Percentiles rank a stretch among this genome's conserved stretches.
These are phyloP conservation scores for Lachnellula hyalina DNA, from an alignment of 2,329 filamentous ascomycete species.

Conservation along the genomic window DNA sequence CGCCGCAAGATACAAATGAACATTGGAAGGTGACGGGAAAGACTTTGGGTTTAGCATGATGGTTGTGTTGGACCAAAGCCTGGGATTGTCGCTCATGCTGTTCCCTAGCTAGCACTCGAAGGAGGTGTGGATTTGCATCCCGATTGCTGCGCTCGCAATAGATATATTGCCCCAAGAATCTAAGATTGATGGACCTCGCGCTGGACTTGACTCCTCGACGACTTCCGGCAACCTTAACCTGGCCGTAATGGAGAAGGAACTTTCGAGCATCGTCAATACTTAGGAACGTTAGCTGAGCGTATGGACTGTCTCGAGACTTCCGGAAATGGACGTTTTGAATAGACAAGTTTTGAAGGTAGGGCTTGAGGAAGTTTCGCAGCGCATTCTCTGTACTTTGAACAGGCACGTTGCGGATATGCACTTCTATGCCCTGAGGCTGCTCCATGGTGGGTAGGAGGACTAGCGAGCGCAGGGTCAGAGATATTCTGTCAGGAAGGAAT, in stretches of 20 bases:
- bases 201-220: neutral
- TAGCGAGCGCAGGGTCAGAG: too few relatives aligned
- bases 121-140: slow-evolving; percentile 19
- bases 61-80: neutral
- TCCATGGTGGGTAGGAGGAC: neutral
- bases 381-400: slow-evolving; percentile 3
- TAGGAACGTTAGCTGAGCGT: slow-evolving; percentile 43
- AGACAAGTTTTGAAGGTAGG: slow-evolving; percentile 23
- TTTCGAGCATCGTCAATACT: slow-evolving; percentile 33
- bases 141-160: slow-evolving; percentile 22
- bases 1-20: slow-evolving; percentile 36
- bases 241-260: slow-evolving; percentile 37
- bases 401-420: slow-evolving; percentile 4
- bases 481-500: too few relatives aligned
- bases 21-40: slow-evolving; percentile 30
- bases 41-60: slow-evolving; percentile 6
- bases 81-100: slow-evolving; percentile 16
- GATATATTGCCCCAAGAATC: slow-evolving; percentile 17
- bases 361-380: slow-evolving; percentile 7
- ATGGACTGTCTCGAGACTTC: slow-evolving; percentile 36
- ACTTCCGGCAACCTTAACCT: slow-evolving; percentile 17
- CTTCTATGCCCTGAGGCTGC: slow-evolving; percentile 1
- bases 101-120: slow-evolving; percentile 21
- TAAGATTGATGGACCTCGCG: slow-evolving; percentile 1
- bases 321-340: slow-evolving; percentile 40